Evolutionary conservation across 495 filamentous ascomycete genomes (phyloP), one percentile per base, ranked within the genome.

Genomic region (Lepraria neglecta): DNA sequence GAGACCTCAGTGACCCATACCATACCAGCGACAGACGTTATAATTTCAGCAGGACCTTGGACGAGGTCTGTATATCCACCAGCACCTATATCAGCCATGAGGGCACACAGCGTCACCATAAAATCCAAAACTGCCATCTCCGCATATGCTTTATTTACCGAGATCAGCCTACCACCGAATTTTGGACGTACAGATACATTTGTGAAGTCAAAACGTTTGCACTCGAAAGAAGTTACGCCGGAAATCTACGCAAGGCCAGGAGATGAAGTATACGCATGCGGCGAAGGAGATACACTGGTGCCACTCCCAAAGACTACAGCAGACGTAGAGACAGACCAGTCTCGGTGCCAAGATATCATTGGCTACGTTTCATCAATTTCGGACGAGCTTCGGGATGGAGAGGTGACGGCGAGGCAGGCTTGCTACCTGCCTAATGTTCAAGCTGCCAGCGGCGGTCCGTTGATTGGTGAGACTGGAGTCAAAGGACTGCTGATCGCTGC

Each of bases 191-290:
- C 65, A 19, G 54, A 65, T 65, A 70, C 67, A 30, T 83, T 75
- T 54, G 73, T 79, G 58, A 78, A 85, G 66, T 71, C 71, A 11
- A 81, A 78, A 74, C 69, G 78, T 28, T 75, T 77, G 10, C 81
- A 84, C 47, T 72, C 75, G 17, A 80, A 82, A 6, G 83, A 81
- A 24, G 89, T 88, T 19, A 84, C 88, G 31, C 92, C 94, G 3
- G 94, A 98, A 73, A 94, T 98, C 65, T 97, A 97, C 71, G 87
- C 92, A 15, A 82, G 94, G 4, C 92, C 92, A 0, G 85, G 88
- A 67, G 81, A 88, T 50, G 92, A 95, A 64, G 89, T 95, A 44
- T 98, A 97, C 71, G 90, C 89, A 33, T 98, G 94, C 70, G 89
- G 94, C 44, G 91, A 96, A 70, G 90, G 91, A 48, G 95, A 98